These are phyloP conservation scores for Rosa persica DNA, from an alignment of 306 rosid species.

Conservation along the genomic window DNA sequence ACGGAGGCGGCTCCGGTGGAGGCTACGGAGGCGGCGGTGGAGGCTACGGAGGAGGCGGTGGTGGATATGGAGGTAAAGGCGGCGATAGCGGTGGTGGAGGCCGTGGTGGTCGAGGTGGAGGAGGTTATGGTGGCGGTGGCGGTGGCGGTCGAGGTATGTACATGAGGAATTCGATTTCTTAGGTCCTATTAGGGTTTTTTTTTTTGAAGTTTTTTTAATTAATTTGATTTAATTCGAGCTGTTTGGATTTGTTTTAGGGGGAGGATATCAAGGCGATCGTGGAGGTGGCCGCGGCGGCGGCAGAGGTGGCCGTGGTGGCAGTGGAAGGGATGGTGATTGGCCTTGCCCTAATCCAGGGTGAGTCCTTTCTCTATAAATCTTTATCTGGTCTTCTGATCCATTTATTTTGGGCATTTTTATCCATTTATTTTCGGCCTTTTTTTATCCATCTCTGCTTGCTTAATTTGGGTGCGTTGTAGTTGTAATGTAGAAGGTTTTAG, in stretches of 20 bases:
- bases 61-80: constrained; percentile 41
- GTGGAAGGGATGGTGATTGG: constrained; percentile 99
- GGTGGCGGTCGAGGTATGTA: constrained; percentile 84
- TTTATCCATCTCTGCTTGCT: not conserved
- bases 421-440: no score
- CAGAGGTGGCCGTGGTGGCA: constrained; percentile 67
- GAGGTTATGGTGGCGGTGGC: constrained; percentile 43
- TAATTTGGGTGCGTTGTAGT: not conserved
- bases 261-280: constrained; percentile 81
- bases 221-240: not conserved
- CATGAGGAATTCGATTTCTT: not conserved
- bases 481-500: not conserved
- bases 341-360: constrained; percentile 87
- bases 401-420: not conserved
- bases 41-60: constrained; percentile 42
- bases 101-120: constrained; percentile 41
- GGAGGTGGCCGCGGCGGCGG: constrained; percentile 73
- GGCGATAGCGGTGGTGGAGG: constrained; percentile 45
- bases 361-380: not conserved
- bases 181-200: not conserved
- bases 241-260: constrained; percentile 37
- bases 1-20: constrained; percentile 37
- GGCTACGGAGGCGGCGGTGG: no score
- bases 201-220: not conserved
- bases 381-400: not conserved